Percentiles rank a stretch among this genome's conserved stretches.
Conservation (phyloP, 148 eudicot species). For the Camellia granthamiana region DNA sequence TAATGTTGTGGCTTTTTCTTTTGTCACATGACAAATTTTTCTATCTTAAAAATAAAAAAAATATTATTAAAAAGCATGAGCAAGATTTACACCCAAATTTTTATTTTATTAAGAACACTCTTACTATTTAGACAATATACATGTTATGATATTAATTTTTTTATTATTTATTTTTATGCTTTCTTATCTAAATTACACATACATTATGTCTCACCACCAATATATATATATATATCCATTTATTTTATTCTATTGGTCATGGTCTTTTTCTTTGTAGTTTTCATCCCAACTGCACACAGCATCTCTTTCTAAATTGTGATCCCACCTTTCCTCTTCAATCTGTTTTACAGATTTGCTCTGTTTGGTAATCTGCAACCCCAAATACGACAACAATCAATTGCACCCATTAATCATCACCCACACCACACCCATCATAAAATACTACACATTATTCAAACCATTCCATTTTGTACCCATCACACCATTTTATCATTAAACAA, state of each 20-base stretch:
- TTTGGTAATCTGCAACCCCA: slow-evolving; percentile 5
- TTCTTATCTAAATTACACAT: too few species aligned
- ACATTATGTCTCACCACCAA: too few species aligned
- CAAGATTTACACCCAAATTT: too few species aligned
- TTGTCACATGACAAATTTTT: too few species aligned
- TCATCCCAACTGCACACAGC: slow-evolving; percentile 12
- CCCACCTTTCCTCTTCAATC: slow-evolving; percentile 1
- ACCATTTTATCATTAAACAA: slow-evolving; percentile 3
- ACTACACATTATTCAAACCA: slow-evolving; percentile 8
- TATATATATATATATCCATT: too few species aligned
- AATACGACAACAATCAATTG: slow-evolving; percentile 8
- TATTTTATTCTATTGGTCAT: neutral
- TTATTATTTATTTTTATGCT: too few species aligned
- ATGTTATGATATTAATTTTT: too few species aligned
- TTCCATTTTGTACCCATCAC: slow-evolving; percentile 5
- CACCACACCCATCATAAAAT: neutral
- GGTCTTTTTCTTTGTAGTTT: slow-evolving; percentile 11
- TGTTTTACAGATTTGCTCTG: neutral
- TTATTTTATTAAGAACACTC: too few species aligned
- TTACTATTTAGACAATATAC: too few species aligned
- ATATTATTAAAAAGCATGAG: too few species aligned
- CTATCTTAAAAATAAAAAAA: too few species aligned
- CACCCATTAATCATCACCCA: neutral
- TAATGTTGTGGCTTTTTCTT: too few species aligned
- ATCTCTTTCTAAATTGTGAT: slow-evolving; percentile 10